Evolutionary conservation across 2,329 filamentous ascomycete genomes (phyloP), one percentile per base, ranked within the genome.

Genomic region (Diplodia seriata): DNA sequence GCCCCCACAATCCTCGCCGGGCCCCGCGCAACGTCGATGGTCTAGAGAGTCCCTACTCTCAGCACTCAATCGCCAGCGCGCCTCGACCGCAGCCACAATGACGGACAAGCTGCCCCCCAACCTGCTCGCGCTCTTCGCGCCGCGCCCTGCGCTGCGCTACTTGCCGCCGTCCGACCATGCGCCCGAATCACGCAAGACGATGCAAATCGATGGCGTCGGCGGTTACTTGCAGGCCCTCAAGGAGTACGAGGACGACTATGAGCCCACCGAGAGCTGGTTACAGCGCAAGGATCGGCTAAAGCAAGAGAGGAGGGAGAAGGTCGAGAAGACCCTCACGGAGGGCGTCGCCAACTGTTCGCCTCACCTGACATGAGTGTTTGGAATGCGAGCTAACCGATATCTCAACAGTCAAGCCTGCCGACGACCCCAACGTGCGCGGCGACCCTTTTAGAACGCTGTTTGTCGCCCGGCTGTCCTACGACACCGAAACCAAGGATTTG

Each of bases 371-470:
- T 47, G 47, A 12, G 51, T 54, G 1, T 20, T 29, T 14, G 12
- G 12, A 20, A 26, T 20, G 5, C 3, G 23, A 12, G 40, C 51
- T 47, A 40, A 56, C 38, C n/a, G 8, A 47, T n/a, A 61, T 23
- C 8, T 15, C 55, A 71, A 47, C 72, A 94, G 94, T 91, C 80
- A 91, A 94, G 71, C 94, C 95, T 7, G 82, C 84, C 29, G 89
- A 95, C 47, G 95, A 99, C 75, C 87, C 91, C 14, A 95, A 97
- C 74, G 90, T 97, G 72, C 89, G 93, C 71, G 94, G 95, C 68
- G 94, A 98, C 81, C 91, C 94, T 1, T 97, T 95, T 85, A 97
- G 92, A 81, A 99, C 95, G 15, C 85, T 99, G 62, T 96, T 99
- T 75, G 91, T 98, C 66, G 91, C 92, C 65, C 90, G 95, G 66